Evolutionary conservation across 192 early-diverging fungal genomes (phyloP).

Genomic region (Dissophora ornata): DNA sequence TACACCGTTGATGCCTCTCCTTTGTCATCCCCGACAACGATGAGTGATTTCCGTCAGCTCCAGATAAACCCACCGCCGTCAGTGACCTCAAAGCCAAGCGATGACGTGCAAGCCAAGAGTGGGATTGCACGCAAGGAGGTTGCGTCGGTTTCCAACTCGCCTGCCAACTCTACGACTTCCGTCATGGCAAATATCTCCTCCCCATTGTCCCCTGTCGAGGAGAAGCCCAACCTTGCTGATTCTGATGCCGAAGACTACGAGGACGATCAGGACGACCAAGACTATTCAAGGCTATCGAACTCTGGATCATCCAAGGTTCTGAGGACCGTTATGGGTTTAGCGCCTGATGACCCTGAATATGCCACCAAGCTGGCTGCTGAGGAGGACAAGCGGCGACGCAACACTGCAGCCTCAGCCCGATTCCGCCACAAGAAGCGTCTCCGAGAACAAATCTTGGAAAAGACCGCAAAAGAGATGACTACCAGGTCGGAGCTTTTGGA

Average conservation of each 20-base stretch:
- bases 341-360: slow-evolving; percentile 37
- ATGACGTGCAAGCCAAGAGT: slow-evolving; percentile 7
- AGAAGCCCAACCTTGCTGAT: slow-evolving; percentile 1
- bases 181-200: background rate
- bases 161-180: background rate
- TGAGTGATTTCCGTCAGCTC: slow-evolving; percentile 23
- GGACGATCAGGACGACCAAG: slow-evolving; percentile 4
- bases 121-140: slow-evolving; percentile 12
- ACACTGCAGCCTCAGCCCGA: slow-evolving; percentile 94
- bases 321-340: background rate
- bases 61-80: slow-evolving; percentile 13
- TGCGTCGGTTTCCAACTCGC: slow-evolving; percentile 1
- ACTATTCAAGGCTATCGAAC: background rate
- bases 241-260: slow-evolving; percentile 22
- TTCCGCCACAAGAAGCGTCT: slow-evolving; percentile 96
- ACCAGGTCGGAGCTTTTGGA: slow-evolving; percentile 82
- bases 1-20: slow-evolving; percentile 9
- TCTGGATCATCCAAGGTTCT: background rate
- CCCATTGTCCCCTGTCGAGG: slow-evolving; percentile 2
- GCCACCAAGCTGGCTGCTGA: slow-evolving; percentile 57
- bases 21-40: slow-evolving; percentile 21
- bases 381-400: slow-evolving; percentile 92
- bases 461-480: slow-evolving; percentile 84
- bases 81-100: slow-evolving; percentile 7
- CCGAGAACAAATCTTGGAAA: slow-evolving; percentile 87